Evolutionary conservation across 208 protist genomes (phyloP).

Genomic region (Leishmania aethiopica): DNA sequence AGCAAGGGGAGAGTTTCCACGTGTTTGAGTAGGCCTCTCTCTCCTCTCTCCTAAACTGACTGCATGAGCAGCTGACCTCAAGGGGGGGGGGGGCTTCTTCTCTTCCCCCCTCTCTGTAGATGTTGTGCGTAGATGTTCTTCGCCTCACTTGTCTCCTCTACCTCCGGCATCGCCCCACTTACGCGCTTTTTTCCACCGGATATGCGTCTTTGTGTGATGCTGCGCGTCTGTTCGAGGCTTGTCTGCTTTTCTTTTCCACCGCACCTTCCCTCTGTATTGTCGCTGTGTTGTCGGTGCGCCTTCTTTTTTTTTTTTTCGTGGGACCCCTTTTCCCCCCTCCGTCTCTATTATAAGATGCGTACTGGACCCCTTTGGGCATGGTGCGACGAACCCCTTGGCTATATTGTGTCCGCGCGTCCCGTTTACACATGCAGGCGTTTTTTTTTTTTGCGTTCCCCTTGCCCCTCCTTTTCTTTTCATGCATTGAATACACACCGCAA

Average conservation of each 20-base stretch:
- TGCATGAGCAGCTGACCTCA: not conserved
- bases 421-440: not conserved
- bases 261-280: not conserved
- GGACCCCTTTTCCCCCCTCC: not conserved
- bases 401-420: not conserved
- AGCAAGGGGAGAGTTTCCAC: not conserved
- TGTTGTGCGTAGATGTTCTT: not conserved
- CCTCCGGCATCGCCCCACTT: too few relatives aligned
- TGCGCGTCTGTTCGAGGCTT: not conserved
- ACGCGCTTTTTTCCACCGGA: not conserved
- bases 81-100: not conserved
- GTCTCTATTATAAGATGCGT: not conserved
- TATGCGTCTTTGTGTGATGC: not conserved
- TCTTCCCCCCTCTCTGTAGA: not conserved
- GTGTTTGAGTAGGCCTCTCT: too few relatives aligned
- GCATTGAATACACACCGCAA: not conserved
- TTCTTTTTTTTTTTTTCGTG: not conserved
- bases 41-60: not conserved
- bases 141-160: not conserved
- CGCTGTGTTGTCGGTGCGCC: not conserved
- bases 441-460: not conserved
- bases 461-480: not conserved
- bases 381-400: not conserved
- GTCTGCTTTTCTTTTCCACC: not conserved
- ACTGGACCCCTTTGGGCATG: not conserved